Evolutionary conservation across 805 yeast genomes (phyloP).

Genomic region (Diddensiella transvaalensis): DNA sequence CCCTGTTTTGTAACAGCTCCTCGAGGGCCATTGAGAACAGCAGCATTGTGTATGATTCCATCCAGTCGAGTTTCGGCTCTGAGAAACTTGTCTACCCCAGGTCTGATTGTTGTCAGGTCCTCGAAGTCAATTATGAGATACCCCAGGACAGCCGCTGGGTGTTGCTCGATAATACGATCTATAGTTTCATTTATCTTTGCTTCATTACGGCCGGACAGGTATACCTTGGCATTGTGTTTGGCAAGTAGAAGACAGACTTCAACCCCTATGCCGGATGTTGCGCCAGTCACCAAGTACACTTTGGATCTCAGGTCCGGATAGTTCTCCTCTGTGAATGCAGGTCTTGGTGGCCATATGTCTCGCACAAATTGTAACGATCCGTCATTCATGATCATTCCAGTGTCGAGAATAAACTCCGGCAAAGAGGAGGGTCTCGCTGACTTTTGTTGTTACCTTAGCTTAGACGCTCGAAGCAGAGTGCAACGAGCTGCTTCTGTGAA

Average conservation of each 20-base stretch:
- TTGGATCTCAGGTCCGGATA: slow-evolving; percentile 37
- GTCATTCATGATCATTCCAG: neutral
- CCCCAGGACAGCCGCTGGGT: slow-evolving; percentile 20
- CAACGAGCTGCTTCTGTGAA: too few relatives aligned
- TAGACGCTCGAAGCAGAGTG: too few relatives aligned
- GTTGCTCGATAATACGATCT: slow-evolving; percentile 28
- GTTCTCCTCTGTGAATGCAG: slow-evolving; percentile 26
- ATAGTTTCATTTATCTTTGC: slow-evolving; percentile 34
- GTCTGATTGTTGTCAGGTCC: slow-evolving; percentile 42
- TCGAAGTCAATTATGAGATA: slow-evolving; percentile 24
- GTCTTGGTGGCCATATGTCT: slow-evolving; percentile 9
- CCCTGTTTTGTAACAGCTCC: slow-evolving; percentile 40
- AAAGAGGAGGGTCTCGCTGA: too few relatives aligned
- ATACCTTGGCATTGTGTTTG: slow-evolving; percentile 35
- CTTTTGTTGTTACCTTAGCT: too few relatives aligned
- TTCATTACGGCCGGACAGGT: slow-evolving; percentile 37
- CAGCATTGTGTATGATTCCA: slow-evolving; percentile 44
- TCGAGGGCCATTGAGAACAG: slow-evolving; percentile 41
- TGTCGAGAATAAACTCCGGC: neutral
- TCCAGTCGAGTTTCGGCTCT: slow-evolving; percentile 32
- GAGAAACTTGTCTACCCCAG: slow-evolving; percentile 35
- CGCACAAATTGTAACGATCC: neutral
- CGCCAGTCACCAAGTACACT: slow-evolving; percentile 36
- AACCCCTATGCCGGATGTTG: slow-evolving; percentile 36
- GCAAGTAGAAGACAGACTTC: slow-evolving; percentile 32